These are phyloP conservation scores for Chalaropsis ovoidea DNA, from an alignment of 2,329 filamentous ascomycete species.

Conservation along the genomic window DNA sequence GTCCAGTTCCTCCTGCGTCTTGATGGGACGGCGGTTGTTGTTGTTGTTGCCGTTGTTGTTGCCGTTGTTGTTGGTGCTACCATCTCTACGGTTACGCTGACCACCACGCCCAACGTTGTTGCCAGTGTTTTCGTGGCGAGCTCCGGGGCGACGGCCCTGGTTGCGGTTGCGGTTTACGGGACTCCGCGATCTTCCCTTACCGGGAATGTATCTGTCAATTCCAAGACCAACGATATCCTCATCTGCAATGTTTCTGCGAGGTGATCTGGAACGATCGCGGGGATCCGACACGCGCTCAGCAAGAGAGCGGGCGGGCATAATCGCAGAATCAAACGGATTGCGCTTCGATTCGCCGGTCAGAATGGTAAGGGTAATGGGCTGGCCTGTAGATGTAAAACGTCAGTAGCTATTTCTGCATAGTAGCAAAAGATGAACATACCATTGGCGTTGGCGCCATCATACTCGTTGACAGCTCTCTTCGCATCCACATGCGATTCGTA, in stretches of 20 bases:
- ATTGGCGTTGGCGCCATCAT: constrained; percentile 82
- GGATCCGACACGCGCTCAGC: constrained; percentile 51
- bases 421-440: constrained; percentile 37
- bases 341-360: constrained; percentile 44
- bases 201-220: constrained; percentile 72
- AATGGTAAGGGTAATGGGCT: constrained; percentile 67
- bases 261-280: constrained; percentile 54
- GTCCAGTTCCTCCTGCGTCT: constrained; percentile 85
- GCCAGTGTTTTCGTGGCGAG: constrained; percentile 36
- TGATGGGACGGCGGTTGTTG: constrained; percentile 53
- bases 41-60: constrained; percentile 35
- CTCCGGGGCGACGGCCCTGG: constrained; percentile 43
- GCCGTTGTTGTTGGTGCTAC: constrained; percentile 32
- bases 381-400: constrained; percentile 40
- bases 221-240: constrained; percentile 54
- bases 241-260: constrained; percentile 39
- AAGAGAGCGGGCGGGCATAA: constrained; percentile 47
- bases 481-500: constrained; percentile 66
- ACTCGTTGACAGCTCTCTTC: constrained; percentile 63
- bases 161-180: constrained; percentile 34
- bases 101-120: constrained; percentile 32
- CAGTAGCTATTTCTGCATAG: constrained; percentile 1
- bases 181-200: constrained; percentile 48
- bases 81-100: constrained; percentile 30
- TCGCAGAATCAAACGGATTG: constrained; percentile 48